phyloP scores from a whole-genome alignment of 768 basidiomycete genomes.

The Leucogyrophana mollusca region DNA sequence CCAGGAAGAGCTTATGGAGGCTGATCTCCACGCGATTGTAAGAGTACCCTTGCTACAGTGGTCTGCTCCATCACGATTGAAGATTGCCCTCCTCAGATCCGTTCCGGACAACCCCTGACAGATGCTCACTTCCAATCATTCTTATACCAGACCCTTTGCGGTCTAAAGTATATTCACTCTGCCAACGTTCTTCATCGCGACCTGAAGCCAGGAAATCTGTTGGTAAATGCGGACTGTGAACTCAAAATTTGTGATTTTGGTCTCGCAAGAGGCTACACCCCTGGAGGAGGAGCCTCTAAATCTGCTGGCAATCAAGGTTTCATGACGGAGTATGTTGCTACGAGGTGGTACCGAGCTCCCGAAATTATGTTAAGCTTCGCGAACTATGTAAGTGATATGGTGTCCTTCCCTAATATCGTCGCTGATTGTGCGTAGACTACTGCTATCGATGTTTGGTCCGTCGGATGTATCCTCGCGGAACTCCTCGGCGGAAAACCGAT shows the following conservation, averaged over 20 bases:
- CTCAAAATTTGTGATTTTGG: constrained; percentile 99
- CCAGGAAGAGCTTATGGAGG: constrained; percentile 99
- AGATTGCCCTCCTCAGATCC: constrained; percentile 48
- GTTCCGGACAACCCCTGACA: constrained; percentile 84
- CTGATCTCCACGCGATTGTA: constrained; percentile 98
- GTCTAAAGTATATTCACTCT: constrained; percentile 96
- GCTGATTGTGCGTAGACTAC: constrained; percentile 57
- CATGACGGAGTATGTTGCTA: constrained; percentile 99
- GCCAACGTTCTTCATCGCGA: constrained; percentile 97
- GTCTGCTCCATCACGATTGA: background rate
- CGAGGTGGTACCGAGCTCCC: constrained; percentile 96
- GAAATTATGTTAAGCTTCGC: constrained; percentile 99
- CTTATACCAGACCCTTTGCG: constrained; percentile 97
- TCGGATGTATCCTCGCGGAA: constrained; percentile 94
- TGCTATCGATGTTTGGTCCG: constrained; percentile 94
- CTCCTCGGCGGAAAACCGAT: constrained; percentile 91
- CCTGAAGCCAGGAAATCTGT: constrained; percentile 90
- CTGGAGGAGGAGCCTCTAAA: constrained; percentile 71
- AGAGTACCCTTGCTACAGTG: constrained; percentile 20
- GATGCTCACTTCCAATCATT: constrained; percentile 95
- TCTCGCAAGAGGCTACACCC: constrained; percentile 90
- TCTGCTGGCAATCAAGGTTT: constrained; percentile 86
- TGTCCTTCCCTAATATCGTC: background rate
- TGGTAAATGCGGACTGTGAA: constrained; percentile 98
- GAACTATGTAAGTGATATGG: constrained; percentile 67